Conservation (phyloP, 2,329 filamentous ascomycete genomes). For the Alternaria sp. region DNA sequence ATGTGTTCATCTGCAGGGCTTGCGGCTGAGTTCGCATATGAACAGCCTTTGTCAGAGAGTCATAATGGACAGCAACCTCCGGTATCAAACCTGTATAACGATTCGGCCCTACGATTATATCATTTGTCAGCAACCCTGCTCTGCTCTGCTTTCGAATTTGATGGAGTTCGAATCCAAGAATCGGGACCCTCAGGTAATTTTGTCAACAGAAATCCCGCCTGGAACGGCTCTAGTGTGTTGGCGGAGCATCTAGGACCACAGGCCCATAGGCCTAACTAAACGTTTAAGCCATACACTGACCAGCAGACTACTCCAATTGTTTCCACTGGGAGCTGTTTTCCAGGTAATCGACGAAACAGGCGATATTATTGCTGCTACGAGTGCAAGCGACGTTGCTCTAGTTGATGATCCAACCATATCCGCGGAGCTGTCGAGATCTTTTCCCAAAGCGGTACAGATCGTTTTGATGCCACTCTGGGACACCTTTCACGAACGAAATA, state of each 20-base stretch:
- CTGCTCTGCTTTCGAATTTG: conserved; percentile 16
- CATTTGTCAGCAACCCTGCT: conserved; percentile 14
- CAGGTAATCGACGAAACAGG: conserved; percentile 7
- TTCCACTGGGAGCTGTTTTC: conserved; percentile 14
- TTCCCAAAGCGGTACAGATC: conserved; percentile 10
- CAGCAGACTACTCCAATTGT: conserved; percentile 4
- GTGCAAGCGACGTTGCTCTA: neutral
- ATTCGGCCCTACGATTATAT: conserved; percentile 10
- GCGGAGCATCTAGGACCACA: conserved; percentile 11
- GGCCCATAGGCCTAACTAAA: neutral
- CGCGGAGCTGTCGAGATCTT: conserved; percentile 8
- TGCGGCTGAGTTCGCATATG: neutral
- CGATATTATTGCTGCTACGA: conserved; percentile 15
- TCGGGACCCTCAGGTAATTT: conserved; percentile 5
- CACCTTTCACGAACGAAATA: conserved; percentile 16
- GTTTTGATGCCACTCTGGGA: conserved; percentile 18
- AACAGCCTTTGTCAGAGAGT: neutral
- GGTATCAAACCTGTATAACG: conserved; percentile 17
- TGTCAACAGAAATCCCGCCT: conserved; percentile 13
- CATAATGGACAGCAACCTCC: neutral
- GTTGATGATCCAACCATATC: conserved; percentile 4
- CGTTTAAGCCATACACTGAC: conserved; percentile 1
- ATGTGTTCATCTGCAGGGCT: conserved; percentile 5
- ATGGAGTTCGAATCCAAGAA: conserved; percentile 17
- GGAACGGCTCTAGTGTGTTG: conserved; percentile 15